These are phyloP conservation scores for Parachaetomium inaequale DNA, from an alignment of 495 filamentous ascomycete genomes.

Conservation along the genomic window DNA sequence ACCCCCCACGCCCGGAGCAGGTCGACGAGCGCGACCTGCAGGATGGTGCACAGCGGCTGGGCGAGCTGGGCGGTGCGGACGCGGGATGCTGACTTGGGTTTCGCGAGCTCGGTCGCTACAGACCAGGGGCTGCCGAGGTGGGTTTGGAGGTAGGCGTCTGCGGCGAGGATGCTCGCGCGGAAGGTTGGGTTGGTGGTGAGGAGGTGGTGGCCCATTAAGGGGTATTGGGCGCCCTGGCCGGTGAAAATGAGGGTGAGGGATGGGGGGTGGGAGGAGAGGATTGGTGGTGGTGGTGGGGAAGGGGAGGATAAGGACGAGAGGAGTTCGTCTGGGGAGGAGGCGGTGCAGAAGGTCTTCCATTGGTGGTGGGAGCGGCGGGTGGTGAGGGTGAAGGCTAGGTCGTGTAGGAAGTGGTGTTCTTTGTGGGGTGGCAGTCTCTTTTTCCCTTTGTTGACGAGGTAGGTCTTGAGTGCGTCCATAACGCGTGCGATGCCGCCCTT, in stretches of 20 bases:
- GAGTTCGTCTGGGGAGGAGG: not conserved
- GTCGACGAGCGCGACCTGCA: not conserved
- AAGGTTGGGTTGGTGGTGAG: not conserved
- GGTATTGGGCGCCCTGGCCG: conserved; percentile 37
- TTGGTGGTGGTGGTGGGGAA: not conserved
- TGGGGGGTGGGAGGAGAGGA: not conserved
- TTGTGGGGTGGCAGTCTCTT: too few relatives aligned
- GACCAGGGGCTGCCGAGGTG: not conserved
- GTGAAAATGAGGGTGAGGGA: not conserved
- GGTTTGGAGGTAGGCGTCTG: not conserved
- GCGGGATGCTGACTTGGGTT: not conserved
- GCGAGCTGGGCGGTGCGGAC: not conserved
- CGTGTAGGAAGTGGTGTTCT: not conserved
- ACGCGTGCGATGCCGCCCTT: not conserved
- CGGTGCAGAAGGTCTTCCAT: not conserved
- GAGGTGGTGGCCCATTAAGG: conserved; percentile 42
- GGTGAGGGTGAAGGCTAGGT: not conserved
- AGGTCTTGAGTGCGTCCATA: not conserved
- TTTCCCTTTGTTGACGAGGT: not conserved
- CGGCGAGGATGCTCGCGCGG: not conserved
- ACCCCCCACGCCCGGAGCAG: not conserved
- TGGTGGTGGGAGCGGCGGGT: not conserved
- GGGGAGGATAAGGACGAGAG: not conserved
- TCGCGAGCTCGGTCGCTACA: not conserved
- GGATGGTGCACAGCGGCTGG: conserved; percentile 35